phyloP scores from a whole-genome alignment of 306 rosid genomes.

The Acacia acuminata region DNA sequence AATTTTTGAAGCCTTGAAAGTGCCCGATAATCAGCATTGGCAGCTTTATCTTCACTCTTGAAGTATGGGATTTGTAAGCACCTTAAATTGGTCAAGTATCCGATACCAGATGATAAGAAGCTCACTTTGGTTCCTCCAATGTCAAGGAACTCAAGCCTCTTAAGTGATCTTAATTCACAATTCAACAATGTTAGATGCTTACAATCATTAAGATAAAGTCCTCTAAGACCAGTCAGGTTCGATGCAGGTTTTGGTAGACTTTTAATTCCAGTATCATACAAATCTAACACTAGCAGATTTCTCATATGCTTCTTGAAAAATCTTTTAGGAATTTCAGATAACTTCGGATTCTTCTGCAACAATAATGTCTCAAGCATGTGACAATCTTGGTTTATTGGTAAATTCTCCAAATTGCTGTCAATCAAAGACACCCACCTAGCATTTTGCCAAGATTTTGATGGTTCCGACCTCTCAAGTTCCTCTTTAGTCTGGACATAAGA shows the following conservation, averaged over 20 bases:
- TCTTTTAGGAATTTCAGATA: too few species aligned
- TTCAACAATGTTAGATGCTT: not conserved
- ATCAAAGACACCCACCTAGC: too few species aligned
- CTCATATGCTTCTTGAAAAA: conserved; percentile 24
- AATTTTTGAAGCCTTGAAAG: conserved; percentile 4
- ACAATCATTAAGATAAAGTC: conserved; percentile 24
- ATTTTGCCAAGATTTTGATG: not conserved
- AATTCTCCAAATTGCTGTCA: too few species aligned
- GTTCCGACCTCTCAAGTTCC: not conserved
- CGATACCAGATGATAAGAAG: conserved; percentile 1
- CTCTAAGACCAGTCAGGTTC: not conserved
- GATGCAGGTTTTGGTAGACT: not conserved
- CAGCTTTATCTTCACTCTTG: not conserved
- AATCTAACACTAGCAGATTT: not conserved
- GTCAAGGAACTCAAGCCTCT: conserved; percentile 25
- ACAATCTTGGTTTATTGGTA: too few species aligned
- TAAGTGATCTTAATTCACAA: not conserved
- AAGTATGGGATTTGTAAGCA: conserved; percentile 17
- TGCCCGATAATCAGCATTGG: not conserved
- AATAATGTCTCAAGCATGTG: too few species aligned
- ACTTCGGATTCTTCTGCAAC: too few species aligned
- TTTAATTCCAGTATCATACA: not conserved
- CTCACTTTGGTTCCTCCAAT: not conserved
- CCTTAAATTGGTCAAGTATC: conserved; percentile 9
- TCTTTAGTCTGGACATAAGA: not conserved